Conservation (phyloP, 2,329 filamentous ascomycete species). For the Botryotinia convoluta region DNA sequence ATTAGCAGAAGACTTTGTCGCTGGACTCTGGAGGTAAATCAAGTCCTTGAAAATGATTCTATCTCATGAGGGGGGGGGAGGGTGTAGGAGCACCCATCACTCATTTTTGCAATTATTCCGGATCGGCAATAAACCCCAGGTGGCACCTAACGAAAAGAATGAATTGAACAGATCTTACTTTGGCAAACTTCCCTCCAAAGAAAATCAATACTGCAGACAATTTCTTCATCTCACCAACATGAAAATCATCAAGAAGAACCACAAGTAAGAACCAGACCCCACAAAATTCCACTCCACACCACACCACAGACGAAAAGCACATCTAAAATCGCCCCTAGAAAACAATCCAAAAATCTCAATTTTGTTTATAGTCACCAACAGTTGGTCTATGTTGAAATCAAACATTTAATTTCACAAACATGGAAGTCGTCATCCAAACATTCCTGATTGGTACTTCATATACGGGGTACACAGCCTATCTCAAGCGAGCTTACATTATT, state of each 20-base stretch:
- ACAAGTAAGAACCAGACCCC: background rate
- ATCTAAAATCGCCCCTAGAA: background rate
- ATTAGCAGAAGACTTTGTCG: background rate
- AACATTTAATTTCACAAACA: background rate
- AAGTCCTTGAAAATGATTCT: background rate
- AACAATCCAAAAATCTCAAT: background rate
- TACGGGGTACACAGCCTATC: background rate
- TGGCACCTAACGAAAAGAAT: background rate
- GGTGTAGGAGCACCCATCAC: background rate
- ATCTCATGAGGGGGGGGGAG: background rate
- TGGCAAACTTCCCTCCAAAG: background rate
- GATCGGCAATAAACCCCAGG: background rate
- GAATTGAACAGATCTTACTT: background rate
- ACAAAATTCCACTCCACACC: background rate
- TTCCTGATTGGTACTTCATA: background rate
- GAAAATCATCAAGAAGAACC: background rate
- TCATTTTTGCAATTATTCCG: background rate
- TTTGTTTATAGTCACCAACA: background rate
- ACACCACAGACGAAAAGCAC: background rate
- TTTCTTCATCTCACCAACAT: background rate
- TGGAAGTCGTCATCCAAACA: background rate
- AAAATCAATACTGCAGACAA: background rate
- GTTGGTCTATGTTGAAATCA: too few species aligned
- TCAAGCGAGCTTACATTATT: constrained; percentile 2
- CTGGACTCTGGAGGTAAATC: background rate